These are phyloP conservation scores for Flaveria robusta DNA, from an alignment of 129 eudicot species.

Conservation along the genomic window DNA sequence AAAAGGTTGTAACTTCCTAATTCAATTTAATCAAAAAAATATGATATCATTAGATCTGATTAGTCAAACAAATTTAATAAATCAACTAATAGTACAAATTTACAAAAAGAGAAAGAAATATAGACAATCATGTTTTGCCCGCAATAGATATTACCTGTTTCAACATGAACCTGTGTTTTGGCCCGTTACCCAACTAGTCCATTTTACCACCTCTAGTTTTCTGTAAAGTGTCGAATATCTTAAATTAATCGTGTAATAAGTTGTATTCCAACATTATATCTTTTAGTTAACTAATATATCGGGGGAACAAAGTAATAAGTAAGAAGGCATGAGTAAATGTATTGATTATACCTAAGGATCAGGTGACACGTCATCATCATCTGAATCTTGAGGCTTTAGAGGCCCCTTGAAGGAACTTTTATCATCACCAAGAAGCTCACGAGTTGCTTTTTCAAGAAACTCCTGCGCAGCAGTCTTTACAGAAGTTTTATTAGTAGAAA, in stretches of 20 bases:
- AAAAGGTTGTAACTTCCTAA: background rate
- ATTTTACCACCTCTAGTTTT: background rate
- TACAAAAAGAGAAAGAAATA: background rate
- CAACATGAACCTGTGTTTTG: background rate
- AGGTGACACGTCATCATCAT: slow-evolving; percentile 45
- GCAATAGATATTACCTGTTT: background rate
- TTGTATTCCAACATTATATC: no score
- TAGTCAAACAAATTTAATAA: background rate
- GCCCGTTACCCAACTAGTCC: background rate
- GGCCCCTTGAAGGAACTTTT: slow-evolving; percentile 75
- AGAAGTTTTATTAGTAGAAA: slow-evolving; percentile 54
- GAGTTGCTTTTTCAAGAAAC: slow-evolving; percentile 91
- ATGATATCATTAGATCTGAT: background rate
- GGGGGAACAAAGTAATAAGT: background rate
- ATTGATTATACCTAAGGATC: slow-evolving; percentile 48
- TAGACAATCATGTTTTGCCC: background rate
- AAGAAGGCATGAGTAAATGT: slow-evolving; percentile 6
- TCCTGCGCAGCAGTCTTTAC: slow-evolving; percentile 86
- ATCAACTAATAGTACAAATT: background rate
- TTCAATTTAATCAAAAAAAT: background rate
- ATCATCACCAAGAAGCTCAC: slow-evolving; percentile 86
- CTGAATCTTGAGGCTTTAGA: slow-evolving; percentile 54
- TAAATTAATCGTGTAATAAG: background rate
- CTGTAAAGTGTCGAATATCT: background rate
- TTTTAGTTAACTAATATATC: background rate